These are phyloP conservation scores for Ustilago cynodontis DNA, from an alignment of 1,284 basidiomycete genomes.

Conservation along the genomic window DNA sequence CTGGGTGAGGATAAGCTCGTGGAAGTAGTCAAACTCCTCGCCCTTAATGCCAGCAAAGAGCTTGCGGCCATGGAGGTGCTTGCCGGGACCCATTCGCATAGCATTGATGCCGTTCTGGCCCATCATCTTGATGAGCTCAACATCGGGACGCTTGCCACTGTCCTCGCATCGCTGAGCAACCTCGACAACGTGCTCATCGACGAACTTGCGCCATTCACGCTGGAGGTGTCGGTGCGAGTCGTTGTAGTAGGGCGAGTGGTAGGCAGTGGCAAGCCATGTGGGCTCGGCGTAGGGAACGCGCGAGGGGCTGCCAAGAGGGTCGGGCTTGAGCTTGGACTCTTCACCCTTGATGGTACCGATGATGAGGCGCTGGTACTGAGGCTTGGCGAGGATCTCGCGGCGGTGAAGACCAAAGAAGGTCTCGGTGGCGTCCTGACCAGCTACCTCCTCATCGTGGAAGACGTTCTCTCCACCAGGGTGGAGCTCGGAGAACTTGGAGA, in stretches of 20 bases:
- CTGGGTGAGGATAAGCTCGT: slow-evolving; percentile 84
- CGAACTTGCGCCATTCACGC: slow-evolving; percentile 70
- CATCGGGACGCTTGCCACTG: slow-evolving; percentile 77
- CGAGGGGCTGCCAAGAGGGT: slow-evolving; percentile 61
- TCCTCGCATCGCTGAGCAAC: slow-evolving; percentile 84
- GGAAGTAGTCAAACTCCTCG: slow-evolving; percentile 89
- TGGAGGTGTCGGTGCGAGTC: slow-evolving; percentile 70
- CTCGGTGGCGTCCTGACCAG: slow-evolving; percentile 69
- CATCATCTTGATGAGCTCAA: slow-evolving; percentile 71
- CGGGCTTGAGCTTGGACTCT: slow-evolving; percentile 60
- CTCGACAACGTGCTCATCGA: slow-evolving; percentile 87
- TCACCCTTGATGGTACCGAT: slow-evolving; percentile 67
- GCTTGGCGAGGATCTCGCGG: slow-evolving; percentile 65
- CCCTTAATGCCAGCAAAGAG: slow-evolving; percentile 87
- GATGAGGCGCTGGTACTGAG: slow-evolving; percentile 61
- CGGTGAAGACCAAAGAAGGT: slow-evolving; percentile 69
- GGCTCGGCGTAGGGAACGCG: slow-evolving; percentile 69
- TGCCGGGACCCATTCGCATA: slow-evolving; percentile 76
- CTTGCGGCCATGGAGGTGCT: slow-evolving; percentile 83
- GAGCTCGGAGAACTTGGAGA: slow-evolving; percentile 67
- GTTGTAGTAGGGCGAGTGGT: slow-evolving; percentile 70
- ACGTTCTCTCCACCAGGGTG: slow-evolving; percentile 69
- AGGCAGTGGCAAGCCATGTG: slow-evolving; percentile 61
- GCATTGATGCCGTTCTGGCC: slow-evolving; percentile 66
- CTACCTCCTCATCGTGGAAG: slow-evolving; percentile 66